These are phyloP conservation scores for Urtica urens DNA, from an alignment of 306 rosid species.

Conservation along the genomic window DNA sequence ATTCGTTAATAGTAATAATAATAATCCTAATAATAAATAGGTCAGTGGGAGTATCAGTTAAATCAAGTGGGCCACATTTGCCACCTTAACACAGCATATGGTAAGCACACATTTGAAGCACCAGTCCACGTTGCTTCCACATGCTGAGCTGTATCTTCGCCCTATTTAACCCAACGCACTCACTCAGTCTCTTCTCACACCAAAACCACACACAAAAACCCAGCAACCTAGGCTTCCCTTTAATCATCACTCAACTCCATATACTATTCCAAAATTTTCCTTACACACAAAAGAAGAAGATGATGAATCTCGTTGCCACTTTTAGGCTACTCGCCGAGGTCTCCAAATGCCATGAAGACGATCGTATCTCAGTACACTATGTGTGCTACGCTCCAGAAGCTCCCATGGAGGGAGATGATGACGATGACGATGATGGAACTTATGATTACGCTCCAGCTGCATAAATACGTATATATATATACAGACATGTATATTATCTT, in stretches of 20 bases:
- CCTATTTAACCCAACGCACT: not conserved
- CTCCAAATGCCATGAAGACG: not conserved
- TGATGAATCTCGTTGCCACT: not conserved
- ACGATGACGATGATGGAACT: constrained; percentile 8
- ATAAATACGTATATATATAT: not conserved
- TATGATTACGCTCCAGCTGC: constrained; percentile 18
- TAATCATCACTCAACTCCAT: not conserved
- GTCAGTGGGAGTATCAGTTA: not conserved
- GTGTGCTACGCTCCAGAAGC: not conserved
- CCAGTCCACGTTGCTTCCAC: constrained; percentile 14
- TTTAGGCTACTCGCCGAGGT: too few relatives aligned
- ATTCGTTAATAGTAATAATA: not conserved
- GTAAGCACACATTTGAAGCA: constrained; percentile 9
- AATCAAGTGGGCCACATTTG: constrained; percentile 7
- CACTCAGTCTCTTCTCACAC: not conserved
- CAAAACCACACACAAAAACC: not conserved
- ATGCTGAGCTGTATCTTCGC: not conserved
- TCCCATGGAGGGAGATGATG: constrained; percentile 1
- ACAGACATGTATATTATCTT: not conserved
- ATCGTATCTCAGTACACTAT: not conserved
- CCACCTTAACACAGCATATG: constrained; percentile 5
- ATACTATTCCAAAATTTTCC: not conserved
- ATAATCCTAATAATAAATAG: not conserved
- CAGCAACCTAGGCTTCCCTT: not conserved
- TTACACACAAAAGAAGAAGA: not conserved